Conservation (phyloP, 768 basidiomycete species). For the Boletus rufocinnamomeus region DNA sequence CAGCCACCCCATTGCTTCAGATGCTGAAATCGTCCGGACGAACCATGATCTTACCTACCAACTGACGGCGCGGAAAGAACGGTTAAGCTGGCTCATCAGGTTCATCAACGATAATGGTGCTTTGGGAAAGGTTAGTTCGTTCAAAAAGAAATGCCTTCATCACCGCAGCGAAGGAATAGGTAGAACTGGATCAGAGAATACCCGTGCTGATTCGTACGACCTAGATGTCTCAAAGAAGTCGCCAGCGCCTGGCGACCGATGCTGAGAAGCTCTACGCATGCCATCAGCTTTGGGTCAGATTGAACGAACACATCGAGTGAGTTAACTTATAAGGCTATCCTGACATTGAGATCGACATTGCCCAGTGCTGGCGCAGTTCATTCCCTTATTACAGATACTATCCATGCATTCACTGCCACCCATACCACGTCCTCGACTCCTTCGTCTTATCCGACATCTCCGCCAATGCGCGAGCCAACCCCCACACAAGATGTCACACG, state of each 20-base stretch:
- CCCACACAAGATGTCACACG: conserved; percentile 77
- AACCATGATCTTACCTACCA: conserved; percentile 84
- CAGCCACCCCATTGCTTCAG: conserved; percentile 32
- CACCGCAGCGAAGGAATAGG: neutral
- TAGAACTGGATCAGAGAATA: neutral
- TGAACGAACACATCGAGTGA: conserved; percentile 69
- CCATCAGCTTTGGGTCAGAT: conserved; percentile 76
- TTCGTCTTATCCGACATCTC: conserved; percentile 14
- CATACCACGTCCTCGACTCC: conserved; percentile 15
- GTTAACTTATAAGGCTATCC: conserved; percentile 22
- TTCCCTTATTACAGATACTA: conserved; percentile 69
- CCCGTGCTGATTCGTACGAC: conserved; percentile 5
- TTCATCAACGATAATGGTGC: conserved; percentile 89
- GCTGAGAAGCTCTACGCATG: conserved; percentile 86
- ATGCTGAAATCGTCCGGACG: conserved; percentile 65
- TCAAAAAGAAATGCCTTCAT: neutral
- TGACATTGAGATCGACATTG: conserved; percentile 1
- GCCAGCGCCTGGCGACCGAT: conserved; percentile 74
- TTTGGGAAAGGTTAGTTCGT: conserved; percentile 61
- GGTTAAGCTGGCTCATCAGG: conserved; percentile 80
- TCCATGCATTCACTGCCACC: conserved; percentile 65
- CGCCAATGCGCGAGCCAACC: conserved; percentile 45
- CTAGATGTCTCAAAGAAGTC: conserved; percentile 79
- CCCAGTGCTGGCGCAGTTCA: conserved; percentile 55
- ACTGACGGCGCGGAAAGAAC: conserved; percentile 69